phyloP scores from a whole-genome alignment of 352 stramenopile species.

The Globisporangium nagaii region DNA sequence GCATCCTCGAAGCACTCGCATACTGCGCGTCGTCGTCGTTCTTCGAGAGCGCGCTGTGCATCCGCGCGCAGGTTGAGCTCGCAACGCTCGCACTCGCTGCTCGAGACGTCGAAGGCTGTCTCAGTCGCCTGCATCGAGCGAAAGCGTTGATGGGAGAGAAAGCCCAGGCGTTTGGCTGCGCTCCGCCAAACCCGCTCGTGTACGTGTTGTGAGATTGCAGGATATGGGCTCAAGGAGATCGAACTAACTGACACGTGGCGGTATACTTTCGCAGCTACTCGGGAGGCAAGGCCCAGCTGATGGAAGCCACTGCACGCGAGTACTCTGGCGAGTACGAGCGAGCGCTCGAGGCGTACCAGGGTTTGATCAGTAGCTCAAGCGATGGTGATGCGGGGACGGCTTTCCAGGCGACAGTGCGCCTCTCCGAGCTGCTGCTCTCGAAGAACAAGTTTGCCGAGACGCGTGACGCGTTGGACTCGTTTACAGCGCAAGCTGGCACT shows the following conservation, averaged over 20 bases:
- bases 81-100: slow-evolving; percentile 32
- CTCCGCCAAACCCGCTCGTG: slow-evolving; percentile 24
- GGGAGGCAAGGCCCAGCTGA: slow-evolving; percentile 40
- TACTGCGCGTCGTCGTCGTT: slow-evolving; percentile 61
- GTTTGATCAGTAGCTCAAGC: slow-evolving; percentile 18
- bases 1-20: slow-evolving; percentile 49
- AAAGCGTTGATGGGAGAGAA: slow-evolving; percentile 47
- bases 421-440: slow-evolving; percentile 37
- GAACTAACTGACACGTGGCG: not conserved
- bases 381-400: slow-evolving; percentile 13
- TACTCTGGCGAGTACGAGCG: slow-evolving; percentile 39
- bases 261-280: slow-evolving; percentile 36
- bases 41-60: slow-evolving; percentile 52
- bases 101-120: slow-evolving; percentile 56
- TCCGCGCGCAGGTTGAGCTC: slow-evolving; percentile 50
- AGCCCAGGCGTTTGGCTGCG: slow-evolving; percentile 25
- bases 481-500: not conserved
- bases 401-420: slow-evolving; percentile 31
- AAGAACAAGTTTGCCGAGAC: slow-evolving; percentile 29
- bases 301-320: slow-evolving; percentile 49
- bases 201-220: slow-evolving; percentile 19
- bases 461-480: slow-evolving; percentile 21
- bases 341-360: slow-evolving; percentile 38
- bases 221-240: too few species aligned
- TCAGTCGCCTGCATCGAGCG: slow-evolving; percentile 39